These are phyloP conservation scores for Stramenopiles sp. DNA, from an alignment of 352 stramenopile species.

Conservation along the genomic window DNA sequence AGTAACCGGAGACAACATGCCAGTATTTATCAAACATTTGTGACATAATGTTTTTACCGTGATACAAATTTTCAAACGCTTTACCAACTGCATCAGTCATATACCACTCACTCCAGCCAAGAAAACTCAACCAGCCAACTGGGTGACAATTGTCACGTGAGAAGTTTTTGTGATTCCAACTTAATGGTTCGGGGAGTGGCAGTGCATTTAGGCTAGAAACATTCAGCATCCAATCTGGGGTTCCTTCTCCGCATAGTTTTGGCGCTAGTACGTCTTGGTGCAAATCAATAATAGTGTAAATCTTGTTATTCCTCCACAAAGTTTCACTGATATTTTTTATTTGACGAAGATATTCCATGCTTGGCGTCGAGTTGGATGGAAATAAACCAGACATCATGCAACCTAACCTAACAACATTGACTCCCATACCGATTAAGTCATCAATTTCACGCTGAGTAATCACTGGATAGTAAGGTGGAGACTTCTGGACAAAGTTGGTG, in stretches of 20 bases:
- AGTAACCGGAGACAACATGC: background rate
- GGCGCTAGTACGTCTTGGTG: constrained; percentile 17
- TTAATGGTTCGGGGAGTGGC: background rate
- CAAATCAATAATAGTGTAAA: constrained; percentile 16
- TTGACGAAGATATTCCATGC: background rate
- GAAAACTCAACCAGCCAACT: too few species aligned
- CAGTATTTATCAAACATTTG: background rate
- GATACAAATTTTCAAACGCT: background rate
- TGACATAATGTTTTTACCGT: background rate
- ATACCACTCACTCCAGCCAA: background rate
- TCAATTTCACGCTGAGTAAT: constrained; percentile 4
- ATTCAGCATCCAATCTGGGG: constrained; percentile 12
- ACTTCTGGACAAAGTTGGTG: constrained; percentile 15
- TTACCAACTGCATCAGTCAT: background rate
- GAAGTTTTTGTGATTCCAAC: background rate
- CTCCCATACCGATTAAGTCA: background rate
- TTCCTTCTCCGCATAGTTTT: constrained; percentile 17
- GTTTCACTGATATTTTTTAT: constrained; percentile 6
- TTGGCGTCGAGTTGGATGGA: constrained; percentile 6
- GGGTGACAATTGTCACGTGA: background rate
- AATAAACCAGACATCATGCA: constrained; percentile 5
- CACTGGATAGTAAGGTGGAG: constrained; percentile 10
- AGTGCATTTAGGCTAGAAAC: background rate
- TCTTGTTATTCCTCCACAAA: too few species aligned
- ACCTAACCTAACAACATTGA: constrained; percentile 15